These are phyloP conservation scores for Henckelia pumila DNA, from an alignment of 257 asterid genomes.

Conservation along the genomic window DNA sequence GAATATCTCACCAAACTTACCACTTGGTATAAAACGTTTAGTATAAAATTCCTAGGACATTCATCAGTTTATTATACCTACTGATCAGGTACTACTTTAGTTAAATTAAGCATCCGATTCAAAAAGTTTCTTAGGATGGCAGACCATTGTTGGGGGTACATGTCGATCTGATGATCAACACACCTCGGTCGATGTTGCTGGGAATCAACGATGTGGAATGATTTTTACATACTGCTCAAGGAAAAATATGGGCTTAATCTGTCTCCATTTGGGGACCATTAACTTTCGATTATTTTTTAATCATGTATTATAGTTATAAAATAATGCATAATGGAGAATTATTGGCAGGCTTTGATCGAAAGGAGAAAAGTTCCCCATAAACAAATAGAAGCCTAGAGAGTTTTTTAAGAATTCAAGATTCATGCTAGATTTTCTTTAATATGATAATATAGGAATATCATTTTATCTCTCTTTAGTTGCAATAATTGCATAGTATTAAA, in stretches of 20 bases:
- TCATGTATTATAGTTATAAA: neutral
- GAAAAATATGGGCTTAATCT: conserved; percentile 5
- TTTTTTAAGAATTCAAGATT: neutral
- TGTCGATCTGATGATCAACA: conserved; percentile 59
- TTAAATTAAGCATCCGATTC: neutral
- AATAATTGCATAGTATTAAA: conserved; percentile 29
- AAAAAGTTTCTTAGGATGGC: conserved; percentile 27
- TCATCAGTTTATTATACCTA: neutral
- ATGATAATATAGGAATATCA: neutral
- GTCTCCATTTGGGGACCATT: conserved; percentile 41
- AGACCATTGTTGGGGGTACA: conserved; percentile 60
- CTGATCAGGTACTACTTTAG: neutral
- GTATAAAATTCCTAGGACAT: no score
- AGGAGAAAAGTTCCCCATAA: neutral
- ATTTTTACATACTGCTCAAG: neutral
- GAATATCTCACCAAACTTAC: conserved; percentile 13
- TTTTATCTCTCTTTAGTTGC: conserved; percentile 18
- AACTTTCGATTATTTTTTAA: conserved; percentile 13
- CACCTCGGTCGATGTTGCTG: conserved; percentile 54
- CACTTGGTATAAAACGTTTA: conserved; percentile 10
- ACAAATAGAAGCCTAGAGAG: neutral
- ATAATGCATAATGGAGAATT: conserved; percentile 31
- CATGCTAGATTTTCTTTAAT: neutral
- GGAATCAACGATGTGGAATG: conserved; percentile 26
- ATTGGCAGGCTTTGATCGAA: conserved; percentile 30